phyloP scores from a whole-genome alignment of 345 rosid genomes.

The Melastoma malabathricum region DNA sequence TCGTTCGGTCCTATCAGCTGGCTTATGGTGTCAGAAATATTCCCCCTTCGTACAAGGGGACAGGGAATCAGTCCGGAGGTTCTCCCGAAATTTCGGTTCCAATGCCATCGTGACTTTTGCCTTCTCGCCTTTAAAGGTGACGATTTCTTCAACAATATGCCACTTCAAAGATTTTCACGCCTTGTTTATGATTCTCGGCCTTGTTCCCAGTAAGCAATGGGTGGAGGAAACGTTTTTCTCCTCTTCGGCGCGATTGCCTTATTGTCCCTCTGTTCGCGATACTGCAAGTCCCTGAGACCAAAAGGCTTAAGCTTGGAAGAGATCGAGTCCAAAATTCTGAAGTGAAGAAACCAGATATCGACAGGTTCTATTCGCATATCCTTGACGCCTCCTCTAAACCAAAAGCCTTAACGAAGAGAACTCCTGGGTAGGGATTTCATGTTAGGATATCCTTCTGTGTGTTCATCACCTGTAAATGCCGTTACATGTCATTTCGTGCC shows the following conservation, averaged over 20 bases:
- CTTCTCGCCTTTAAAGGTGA: conserved; percentile 82
- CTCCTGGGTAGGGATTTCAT: too few relatives aligned
- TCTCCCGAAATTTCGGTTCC: conserved; percentile 84
- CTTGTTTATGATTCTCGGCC: not conserved
- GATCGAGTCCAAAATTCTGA: conserved; percentile 69
- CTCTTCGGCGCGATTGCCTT: conserved; percentile 73
- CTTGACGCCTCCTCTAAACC: too few relatives aligned
- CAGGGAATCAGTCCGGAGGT: conserved; percentile 89
- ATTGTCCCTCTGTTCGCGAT: conserved; percentile 47
- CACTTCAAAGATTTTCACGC: not conserved
- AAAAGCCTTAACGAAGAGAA: too few relatives aligned
- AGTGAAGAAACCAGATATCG: conserved; percentile 23
- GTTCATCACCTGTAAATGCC: too few relatives aligned
- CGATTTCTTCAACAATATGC: not conserved
- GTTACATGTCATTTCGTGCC: too few relatives aligned
- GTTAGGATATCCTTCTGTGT: too few relatives aligned
- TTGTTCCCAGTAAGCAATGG: conserved; percentile 59
- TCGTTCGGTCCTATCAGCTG: conserved; percentile 99
- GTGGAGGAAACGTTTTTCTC: conserved; percentile 82
- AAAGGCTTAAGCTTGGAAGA: conserved; percentile 96
- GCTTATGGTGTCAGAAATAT: conserved; percentile 96
- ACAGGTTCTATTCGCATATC: too few relatives aligned
- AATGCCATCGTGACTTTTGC: conserved; percentile 96
- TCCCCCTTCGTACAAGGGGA: conserved; percentile 80
- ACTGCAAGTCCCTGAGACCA: conserved; percentile 73